Percentiles rank a stretch among this genome's conserved stretches.
These are phyloP conservation scores for Pezicula radicicola DNA, from an alignment of 2,329 filamentous ascomycete genomes.

Conservation along the genomic window DNA sequence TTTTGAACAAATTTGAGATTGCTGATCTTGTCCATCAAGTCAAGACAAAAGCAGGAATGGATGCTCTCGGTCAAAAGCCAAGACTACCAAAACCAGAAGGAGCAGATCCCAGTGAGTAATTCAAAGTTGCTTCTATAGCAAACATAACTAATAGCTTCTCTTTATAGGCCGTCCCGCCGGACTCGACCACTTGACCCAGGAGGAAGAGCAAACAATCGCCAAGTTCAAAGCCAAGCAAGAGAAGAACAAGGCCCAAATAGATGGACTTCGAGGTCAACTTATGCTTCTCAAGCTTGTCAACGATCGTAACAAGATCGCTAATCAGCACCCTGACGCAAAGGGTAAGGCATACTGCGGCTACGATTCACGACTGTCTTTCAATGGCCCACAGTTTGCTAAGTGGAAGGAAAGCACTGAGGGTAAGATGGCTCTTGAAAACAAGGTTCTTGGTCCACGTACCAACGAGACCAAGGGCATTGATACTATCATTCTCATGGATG, in stretches of 20 bases:
- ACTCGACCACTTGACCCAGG: constrained; percentile 21
- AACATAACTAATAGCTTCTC: not conserved
- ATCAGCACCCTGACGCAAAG: constrained; percentile 14
- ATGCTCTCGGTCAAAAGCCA: constrained; percentile 24
- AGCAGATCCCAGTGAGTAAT: constrained; percentile 22
- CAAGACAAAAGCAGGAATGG: constrained; percentile 16
- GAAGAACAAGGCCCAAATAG: constrained; percentile 13
- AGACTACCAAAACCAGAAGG: constrained; percentile 19
- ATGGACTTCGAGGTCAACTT: constrained; percentile 14
- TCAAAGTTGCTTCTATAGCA: not conserved
- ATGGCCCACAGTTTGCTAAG: constrained; percentile 21
- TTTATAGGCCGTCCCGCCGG: constrained; percentile 19
- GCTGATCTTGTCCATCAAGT: constrained; percentile 14
- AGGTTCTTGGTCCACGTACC: constrained; percentile 23
- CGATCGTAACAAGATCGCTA: constrained; percentile 18
- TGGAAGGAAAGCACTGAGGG: constrained; percentile 23
- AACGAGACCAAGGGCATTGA: constrained; percentile 18
- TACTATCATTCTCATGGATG: constrained; percentile 11
- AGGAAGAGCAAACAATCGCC: constrained; percentile 20
- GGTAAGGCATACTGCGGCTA: constrained; percentile 26
- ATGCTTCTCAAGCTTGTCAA: constrained; percentile 23
- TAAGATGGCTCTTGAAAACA: constrained; percentile 17
- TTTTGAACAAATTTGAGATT: constrained; percentile 21
- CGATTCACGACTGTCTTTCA: constrained; percentile 26
- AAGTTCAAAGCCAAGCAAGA: constrained; percentile 15